Evolutionary conservation across 1,139 yeast species (phyloP), one percentile per base, ranked within the genome.

Genomic region (Debaryomyces sp.): DNA sequence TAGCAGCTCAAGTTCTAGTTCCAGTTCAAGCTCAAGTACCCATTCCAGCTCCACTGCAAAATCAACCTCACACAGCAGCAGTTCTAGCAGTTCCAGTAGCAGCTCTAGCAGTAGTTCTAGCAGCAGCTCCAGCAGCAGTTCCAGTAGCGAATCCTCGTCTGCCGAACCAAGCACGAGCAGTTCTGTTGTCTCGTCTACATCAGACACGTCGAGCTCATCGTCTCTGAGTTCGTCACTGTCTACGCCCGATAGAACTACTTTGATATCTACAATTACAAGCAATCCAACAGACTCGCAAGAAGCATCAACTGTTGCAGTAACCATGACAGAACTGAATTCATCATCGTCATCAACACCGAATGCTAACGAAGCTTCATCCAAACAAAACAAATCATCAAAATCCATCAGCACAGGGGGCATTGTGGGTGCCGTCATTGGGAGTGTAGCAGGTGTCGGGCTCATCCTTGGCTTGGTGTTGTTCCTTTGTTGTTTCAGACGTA

Each of bases 401-500:
- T 59, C 70, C 9, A 53, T 82, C 35, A 74, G 83, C 6, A 76
- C 79, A 6, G 94, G 94, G 21, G 85, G 85, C n/a, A 84, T 85
- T 54, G 91, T 87, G 1, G 92, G 91, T 42, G 80, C 84, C 10
- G 89, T 81, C 1, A 75, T 86, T 44, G 91, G 91, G n/a, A 71
- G 77, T 1, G 70, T 85, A 1, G 73, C 72, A 6, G 90, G 89
- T 41, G 74, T 73, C 0, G 59, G 72, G 1, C 32, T 77, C 4
- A 45, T 81, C 17, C 69, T 68, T 0, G 66, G 67, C 2, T 54
- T 73, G 7, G 54, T 78, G 5, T 57, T 79, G 42, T 71, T 81
- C 57, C 67, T 81, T 48, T 62, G 78, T 47, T 68, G 78, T 67
- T 71, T 74, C 53, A 70, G 74, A 52, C 68, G 70, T 41, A 61